Base-by-base conservation (phyloP, 345 rosid species). In the Salix viminalis region DNA sequence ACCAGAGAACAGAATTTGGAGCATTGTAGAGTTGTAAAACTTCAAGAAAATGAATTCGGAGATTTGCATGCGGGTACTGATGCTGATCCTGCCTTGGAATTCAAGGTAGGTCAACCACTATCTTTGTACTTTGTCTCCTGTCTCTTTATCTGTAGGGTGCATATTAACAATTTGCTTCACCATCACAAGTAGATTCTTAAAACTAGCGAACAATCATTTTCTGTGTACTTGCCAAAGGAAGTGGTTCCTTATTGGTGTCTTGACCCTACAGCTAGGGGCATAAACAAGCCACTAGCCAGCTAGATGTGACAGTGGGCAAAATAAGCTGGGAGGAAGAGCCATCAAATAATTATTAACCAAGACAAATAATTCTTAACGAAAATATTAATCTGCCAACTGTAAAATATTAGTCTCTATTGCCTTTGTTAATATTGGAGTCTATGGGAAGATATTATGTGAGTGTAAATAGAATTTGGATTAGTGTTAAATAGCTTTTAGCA, bases 41-140 rank as follows among this genome's bases (percentile, higher is more conserved):
- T 85, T 36, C 91, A 86, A 67, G 94, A 85, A 79, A 75, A 82
- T 84, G 88, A 87, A 76, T 85, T 87, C 76, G 82, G 83, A 76
- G 96, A 88, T 84, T 89, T 89, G 36, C 90, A 87, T 81, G 78
- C 78, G 23, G 87, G 80, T 16, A 79, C 81, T 71, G 85, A 83
- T 83, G 83, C 82, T 70, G 80, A 79, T 65, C 73, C 85, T 42
- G 67, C 67, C 68, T 82, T 77, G 60, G 81, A 75, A 66, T 75
- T 76, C 46, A 75, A 88, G 94, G 95, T 91, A 34, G 67, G 84
- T 65, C 41, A 41, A 62, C 61, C 75, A 72, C 24, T 64, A 21
- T 26, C 26, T 65, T 44, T 42, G 44, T 23, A 15, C 12, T 44
- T 32, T 56, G 18, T 61, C 69, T 76, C 70, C n/a, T 50, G 13